Percentiles rank a stretch among this genome's conserved stretches.
Evolutionary conservation across 164 flowering plant genomes (phyloP).

Genomic region (Cinnamomum micranthum): DNA sequence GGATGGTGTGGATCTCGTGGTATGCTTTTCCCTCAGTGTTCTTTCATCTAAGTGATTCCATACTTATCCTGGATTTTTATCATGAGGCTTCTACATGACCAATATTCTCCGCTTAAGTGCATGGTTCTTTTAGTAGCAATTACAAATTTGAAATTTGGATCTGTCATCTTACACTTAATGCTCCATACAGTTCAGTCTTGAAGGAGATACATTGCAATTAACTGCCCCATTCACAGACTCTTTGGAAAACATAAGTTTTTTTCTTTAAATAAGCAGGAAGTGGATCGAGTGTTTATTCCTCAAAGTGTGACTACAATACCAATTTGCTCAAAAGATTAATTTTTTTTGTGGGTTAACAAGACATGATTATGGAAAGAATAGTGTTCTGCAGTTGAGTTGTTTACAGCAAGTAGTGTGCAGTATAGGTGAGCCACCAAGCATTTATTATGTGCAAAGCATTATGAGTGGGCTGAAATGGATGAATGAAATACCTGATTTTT

Average conservation of each 20-base stretch:
- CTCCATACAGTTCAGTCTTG: neutral
- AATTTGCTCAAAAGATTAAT: neutral
- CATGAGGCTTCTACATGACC: neutral
- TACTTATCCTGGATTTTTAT: neutral
- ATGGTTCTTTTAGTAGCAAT: too few species aligned
- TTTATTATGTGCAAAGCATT: too few species aligned
- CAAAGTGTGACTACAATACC: neutral
- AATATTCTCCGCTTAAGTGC: too few species aligned
- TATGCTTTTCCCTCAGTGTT: slow-evolving; percentile 27
- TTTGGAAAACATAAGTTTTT: neutral
- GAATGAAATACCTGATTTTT: too few species aligned
- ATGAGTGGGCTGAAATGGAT: too few species aligned
- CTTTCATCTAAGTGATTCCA: neutral
- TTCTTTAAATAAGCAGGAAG: neutral
- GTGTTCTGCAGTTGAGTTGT: too few species aligned
- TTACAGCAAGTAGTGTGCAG: too few species aligned
- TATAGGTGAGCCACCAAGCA: too few species aligned
- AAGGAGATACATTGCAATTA: neutral
- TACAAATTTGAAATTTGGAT: neutral
- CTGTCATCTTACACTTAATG: neutral
- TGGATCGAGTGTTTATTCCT: neutral
- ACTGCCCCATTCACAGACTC: neutral
- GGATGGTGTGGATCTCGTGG: slow-evolving; percentile 91
- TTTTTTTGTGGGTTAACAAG: too few species aligned
- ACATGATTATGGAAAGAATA: too few species aligned